Percentiles rank a stretch among this genome's conserved stretches.
Evolutionary conservation across 495 filamentous ascomycete genomes (phyloP).

Genomic region (Penicillium parvum): DNA sequence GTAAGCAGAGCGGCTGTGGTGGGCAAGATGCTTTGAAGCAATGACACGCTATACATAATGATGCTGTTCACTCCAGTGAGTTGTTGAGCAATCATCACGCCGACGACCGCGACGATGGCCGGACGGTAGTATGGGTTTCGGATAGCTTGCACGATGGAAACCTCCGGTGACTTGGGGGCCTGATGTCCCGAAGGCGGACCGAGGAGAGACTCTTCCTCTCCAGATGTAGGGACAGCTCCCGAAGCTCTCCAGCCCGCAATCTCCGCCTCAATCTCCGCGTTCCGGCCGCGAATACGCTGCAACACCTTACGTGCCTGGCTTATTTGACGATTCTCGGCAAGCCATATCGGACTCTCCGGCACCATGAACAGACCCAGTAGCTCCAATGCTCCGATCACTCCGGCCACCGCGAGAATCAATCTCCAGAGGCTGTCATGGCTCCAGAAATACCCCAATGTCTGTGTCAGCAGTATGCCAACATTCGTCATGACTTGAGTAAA

Average conservation of each 20-base stretch:
- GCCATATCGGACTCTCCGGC: slow-evolving; percentile 83
- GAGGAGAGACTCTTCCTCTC: slow-evolving; percentile 47
- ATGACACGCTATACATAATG: slow-evolving; percentile 94
- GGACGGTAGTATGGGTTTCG: slow-evolving; percentile 63
- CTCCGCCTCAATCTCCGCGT: slow-evolving; percentile 70
- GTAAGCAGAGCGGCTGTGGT: slow-evolving; percentile 74
- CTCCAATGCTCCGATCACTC: slow-evolving; percentile 62
- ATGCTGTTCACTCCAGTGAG: slow-evolving; percentile 93
- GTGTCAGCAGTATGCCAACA: slow-evolving; percentile 81
- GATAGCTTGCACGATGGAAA: slow-evolving; percentile 66
- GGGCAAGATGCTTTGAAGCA: slow-evolving; percentile 72
- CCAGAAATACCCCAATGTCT: slow-evolving; percentile 80
- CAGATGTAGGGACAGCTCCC: slow-evolving; percentile 41
- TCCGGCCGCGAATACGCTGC: slow-evolving; percentile 67
- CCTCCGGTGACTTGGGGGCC: slow-evolving; percentile 31
- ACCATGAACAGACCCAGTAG: slow-evolving; percentile 61
- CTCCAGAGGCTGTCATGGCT: slow-evolving; percentile 76
- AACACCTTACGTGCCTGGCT: slow-evolving; percentile 59
- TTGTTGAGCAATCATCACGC: slow-evolving; percentile 90
- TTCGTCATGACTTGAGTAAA: slow-evolving; percentile 94
- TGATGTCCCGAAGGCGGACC: slow-evolving; percentile 29
- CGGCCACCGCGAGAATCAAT: slow-evolving; percentile 71
- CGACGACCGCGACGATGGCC: slow-evolving; percentile 78
- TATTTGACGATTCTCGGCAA: slow-evolving; percentile 63
- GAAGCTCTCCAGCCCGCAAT: slow-evolving; percentile 56